Conservation (phyloP, 805 yeast genomes). For the Candida xiaguanensis region DNA sequence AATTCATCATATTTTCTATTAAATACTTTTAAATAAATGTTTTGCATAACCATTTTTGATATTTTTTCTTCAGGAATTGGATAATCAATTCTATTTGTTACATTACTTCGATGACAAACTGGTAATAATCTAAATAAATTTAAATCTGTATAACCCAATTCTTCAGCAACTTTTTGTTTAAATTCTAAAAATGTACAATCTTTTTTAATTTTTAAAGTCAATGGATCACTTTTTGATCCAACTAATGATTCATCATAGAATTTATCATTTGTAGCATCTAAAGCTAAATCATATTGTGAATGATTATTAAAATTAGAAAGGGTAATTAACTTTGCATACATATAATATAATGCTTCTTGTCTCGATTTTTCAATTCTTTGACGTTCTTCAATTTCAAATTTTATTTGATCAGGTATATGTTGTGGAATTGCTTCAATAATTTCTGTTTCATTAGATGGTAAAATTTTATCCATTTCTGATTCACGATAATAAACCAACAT, state of each 20-base stretch:
- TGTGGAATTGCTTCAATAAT: conserved; percentile 43
- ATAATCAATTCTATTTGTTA: conserved; percentile 60
- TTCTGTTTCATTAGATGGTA: conserved; percentile 56
- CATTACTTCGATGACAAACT: conserved; percentile 64
- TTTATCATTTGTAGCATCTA: conserved; percentile 48
- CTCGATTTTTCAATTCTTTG: conserved; percentile 54
- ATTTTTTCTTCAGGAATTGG: conserved; percentile 21
- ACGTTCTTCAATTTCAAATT: conserved; percentile 57
- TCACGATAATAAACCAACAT: conserved; percentile 92
- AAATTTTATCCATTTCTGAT: conserved; percentile 49
- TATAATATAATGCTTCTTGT: conserved; percentile 54
- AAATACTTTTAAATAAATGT: conserved; percentile 45
- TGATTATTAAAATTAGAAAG: conserved; percentile 51
- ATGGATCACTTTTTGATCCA: conserved; percentile 38
- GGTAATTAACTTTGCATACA: conserved; percentile 54
- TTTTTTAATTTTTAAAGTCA: conserved; percentile 50
- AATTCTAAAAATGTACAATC: conserved; percentile 51
- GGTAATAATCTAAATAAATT: conserved; percentile 54
- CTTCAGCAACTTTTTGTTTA: conserved; percentile 45
- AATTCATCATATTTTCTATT: conserved; percentile 46
- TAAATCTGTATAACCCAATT: conserved; percentile 28
- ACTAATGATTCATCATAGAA: conserved; percentile 47
- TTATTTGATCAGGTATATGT: conserved; percentile 64
- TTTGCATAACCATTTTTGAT: conserved; percentile 44
- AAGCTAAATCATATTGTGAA: conserved; percentile 74